Base-by-base conservation (phyloP, 352 stramenopile species). In the Poterioochromonas sp. region DNA sequence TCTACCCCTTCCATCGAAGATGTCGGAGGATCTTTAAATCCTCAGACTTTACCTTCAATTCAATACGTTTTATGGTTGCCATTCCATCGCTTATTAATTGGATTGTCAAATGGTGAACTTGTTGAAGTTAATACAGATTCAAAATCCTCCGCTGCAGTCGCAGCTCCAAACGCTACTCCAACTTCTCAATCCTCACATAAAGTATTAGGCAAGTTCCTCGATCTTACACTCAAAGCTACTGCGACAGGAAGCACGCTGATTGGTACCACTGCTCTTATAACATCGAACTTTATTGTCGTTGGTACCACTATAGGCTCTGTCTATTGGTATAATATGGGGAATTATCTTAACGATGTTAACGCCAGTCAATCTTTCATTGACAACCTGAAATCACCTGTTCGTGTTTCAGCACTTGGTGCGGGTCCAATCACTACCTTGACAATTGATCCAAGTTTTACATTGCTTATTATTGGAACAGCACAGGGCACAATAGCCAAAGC, bases 321-420 rank as follows among this genome's bases (percentile, higher is more conserved):
- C 35, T 74, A 39, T 74, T 74, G 65, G 65, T 74, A 58, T 54
- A 2, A 12, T 34, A 35, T 74, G 1, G 37, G 37, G 53, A 58
- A 51, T 37, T 53, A 44, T 1, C 1, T 35, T 8, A 40, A 37
- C 15, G 58, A 8, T 68, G 58, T 68, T 68, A 40, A 8, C 5
- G 58, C 26, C 58, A 40, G 5, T 32, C 5, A 15, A 68, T 5
- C 5, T 68, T 58, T 26, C 47, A 35, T 58, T 51, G 37, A 2
- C 40, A 51, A 54, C 15, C 37, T 51, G 2, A 1, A 54, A 51
- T 1, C 11, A 35, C 1, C 37, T 69, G 29, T 43, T 44, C 3
- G 60, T n/a, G 26, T 15, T 26, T 41, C 12, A 22, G 60, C n/a
- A n/a, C n/a, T n/a, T n/a, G 22, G 44, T 22, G 22, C 58, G 5